phyloP scores from a whole-genome alignment of 148 eudicot species.

The Heliamphora exappendiculata region DNA sequence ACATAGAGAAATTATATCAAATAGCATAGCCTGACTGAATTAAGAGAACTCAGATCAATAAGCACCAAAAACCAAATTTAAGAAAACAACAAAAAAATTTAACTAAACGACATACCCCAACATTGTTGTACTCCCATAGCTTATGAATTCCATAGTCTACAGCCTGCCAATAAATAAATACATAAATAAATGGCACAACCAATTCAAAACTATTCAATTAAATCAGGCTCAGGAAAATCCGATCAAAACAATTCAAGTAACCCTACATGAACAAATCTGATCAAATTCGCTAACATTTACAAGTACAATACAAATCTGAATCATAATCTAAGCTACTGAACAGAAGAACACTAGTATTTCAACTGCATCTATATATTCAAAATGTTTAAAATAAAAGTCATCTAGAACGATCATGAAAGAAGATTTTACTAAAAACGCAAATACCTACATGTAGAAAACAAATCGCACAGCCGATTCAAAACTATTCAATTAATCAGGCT shows the following conservation, averaged over 20 bases:
- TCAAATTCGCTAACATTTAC: neutral
- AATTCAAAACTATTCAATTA: neutral
- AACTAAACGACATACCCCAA: constrained; percentile 50
- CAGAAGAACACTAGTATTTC: neutral
- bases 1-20: neutral
- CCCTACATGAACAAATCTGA: neutral
- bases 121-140: constrained; percentile 72
- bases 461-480: no score
- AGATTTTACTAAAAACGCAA: no score
- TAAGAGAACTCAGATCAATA: neutral
- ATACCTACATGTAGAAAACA: no score
- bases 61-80: neutral
- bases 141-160: constrained; percentile 76
- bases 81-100: constrained; percentile 4
- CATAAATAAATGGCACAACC: neutral
- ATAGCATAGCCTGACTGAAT: neutral
- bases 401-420: neutral
- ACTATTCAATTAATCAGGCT: neutral
- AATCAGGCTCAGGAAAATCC: neutral
- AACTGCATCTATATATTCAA: neutral
- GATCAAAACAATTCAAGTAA: neutral
- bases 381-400: neutral
- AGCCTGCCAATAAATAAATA: constrained; percentile 32
- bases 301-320: neutral
- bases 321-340: neutral